Conservation (phyloP, 192 early-diverging fungal genomes). For the Umbelopsis ramanniana region DNA sequence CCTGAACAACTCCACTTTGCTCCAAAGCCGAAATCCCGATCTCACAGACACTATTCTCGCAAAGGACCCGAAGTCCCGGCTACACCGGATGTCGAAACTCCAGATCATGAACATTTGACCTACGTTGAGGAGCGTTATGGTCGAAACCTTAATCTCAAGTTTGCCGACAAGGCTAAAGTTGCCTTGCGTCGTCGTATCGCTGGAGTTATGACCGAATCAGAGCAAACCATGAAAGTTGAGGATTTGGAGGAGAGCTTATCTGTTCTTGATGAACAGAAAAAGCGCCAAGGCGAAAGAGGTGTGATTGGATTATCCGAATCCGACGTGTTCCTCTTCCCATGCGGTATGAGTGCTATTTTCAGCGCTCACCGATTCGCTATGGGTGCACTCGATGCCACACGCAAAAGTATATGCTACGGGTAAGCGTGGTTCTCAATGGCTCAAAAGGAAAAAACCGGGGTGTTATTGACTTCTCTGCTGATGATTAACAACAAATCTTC, state of each 20-base stretch:
- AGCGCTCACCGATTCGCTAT: conserved; percentile 75
- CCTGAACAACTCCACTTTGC: background rate
- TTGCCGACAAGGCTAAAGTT: conserved; percentile 75
- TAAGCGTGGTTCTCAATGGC: conserved; percentile 28
- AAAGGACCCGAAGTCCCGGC: background rate
- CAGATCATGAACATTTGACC: conserved; percentile 56
- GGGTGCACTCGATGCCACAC: conserved; percentile 44
- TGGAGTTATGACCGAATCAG: conserved; percentile 58
- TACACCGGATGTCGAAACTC: conserved; percentile 35
- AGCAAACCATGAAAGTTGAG: conserved; percentile 16
- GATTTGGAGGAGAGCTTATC: conserved; percentile 30
- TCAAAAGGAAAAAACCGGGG: no score
- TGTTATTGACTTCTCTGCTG: no score
- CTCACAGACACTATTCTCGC: conserved; percentile 22
- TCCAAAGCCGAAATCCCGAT: conserved; percentile 23
- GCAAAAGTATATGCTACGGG: conserved; percentile 92
- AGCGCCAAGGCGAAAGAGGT: conserved; percentile 48
- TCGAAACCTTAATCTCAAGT: conserved; percentile 76
- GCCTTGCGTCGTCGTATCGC: conserved; percentile 85
- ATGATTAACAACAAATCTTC: no score
- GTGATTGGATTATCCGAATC: conserved; percentile 64
- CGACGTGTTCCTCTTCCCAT: conserved; percentile 88
- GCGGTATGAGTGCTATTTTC: conserved; percentile 95
- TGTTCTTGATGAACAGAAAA: conserved; percentile 43
- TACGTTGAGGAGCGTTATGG: conserved; percentile 96